Evolutionary conservation across 371 early-diverging fungal species (phyloP).

Genomic region (Mortierella sp.): DNA sequence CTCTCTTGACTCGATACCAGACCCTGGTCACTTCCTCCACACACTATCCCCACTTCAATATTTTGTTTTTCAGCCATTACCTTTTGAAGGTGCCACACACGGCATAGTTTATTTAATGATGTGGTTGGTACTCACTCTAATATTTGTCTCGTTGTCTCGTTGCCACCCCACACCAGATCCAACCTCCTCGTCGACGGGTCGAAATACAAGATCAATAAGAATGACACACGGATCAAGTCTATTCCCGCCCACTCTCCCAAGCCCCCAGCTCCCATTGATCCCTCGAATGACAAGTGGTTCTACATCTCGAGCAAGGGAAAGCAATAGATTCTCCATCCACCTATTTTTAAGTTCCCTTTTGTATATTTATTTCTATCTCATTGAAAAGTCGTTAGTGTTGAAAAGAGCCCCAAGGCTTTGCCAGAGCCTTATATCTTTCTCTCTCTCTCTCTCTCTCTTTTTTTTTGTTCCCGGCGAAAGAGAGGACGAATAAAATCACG

Average conservation of each 20-base stretch:
- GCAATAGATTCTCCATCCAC: slow-evolving; percentile 54
- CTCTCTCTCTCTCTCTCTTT: too few relatives aligned
- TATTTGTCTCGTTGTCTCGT: not conserved
- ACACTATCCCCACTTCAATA: not conserved
- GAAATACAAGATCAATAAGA: slow-evolving; percentile 70
- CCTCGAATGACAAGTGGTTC: slow-evolving; percentile 94
- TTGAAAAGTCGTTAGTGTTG: not conserved
- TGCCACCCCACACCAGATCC: slow-evolving; percentile 48
- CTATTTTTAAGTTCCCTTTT: too few relatives aligned
- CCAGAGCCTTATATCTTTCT: too few relatives aligned
- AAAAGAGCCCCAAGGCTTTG: too few relatives aligned
- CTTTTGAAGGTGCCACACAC: not conserved
- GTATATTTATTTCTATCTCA: not conserved
- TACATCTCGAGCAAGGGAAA: slow-evolving; percentile 78
- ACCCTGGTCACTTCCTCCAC: too few relatives aligned
- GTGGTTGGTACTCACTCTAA: not conserved
- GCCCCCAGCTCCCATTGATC: slow-evolving; percentile 66
- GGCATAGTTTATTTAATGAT: not conserved
- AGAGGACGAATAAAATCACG: too few relatives aligned
- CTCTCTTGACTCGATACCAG: not conserved
- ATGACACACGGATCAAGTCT: slow-evolving; percentile 61
- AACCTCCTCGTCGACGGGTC: slow-evolving; percentile 75
- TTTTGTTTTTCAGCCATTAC: not conserved
- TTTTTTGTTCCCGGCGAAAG: too few relatives aligned
- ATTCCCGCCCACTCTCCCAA: slow-evolving; percentile 69